Conservation (phyloP, 164 flowering plant species). For the Liriodendron chinense region DNA sequence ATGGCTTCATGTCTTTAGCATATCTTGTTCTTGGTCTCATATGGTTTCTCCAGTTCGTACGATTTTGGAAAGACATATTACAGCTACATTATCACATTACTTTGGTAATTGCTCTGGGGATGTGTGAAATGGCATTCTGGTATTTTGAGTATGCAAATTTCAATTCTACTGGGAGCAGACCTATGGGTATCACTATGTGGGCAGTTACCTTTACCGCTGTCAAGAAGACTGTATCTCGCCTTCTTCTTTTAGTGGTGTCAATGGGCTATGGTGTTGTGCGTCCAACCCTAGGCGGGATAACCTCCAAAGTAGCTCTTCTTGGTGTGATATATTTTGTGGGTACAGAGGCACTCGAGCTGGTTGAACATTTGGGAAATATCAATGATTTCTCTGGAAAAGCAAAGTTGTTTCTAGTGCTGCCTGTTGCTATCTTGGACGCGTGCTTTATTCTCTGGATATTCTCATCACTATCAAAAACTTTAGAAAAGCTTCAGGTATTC, state of each 20-base stretch:
- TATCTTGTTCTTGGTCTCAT: slow-evolving; percentile 70
- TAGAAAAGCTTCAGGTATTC: slow-evolving; percentile 69
- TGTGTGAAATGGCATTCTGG: slow-evolving; percentile 92
- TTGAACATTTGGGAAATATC: slow-evolving; percentile 75
- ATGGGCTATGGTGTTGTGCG: slow-evolving; percentile 86
- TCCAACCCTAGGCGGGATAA: slow-evolving; percentile 81
- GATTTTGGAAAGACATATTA: slow-evolving; percentile 69
- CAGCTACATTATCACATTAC: slow-evolving; percentile 74
- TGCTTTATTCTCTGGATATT: slow-evolving; percentile 82
- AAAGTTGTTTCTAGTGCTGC: slow-evolving; percentile 63
- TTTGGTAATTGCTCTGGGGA: slow-evolving; percentile 80
- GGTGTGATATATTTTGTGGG: slow-evolving; percentile 63
- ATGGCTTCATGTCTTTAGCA: slow-evolving; percentile 77
- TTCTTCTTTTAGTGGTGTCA: slow-evolving; percentile 75
- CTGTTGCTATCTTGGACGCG: slow-evolving; percentile 69
- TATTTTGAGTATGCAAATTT: slow-evolving; percentile 78
- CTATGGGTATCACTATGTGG: slow-evolving; percentile 76
- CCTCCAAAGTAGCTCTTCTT: slow-evolving; percentile 61
- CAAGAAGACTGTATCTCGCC: slow-evolving; percentile 82
- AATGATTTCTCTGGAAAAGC: slow-evolving; percentile 77
- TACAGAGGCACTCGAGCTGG: slow-evolving; percentile 74
- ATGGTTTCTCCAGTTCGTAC: slow-evolving; percentile 76
- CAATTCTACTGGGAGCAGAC: slow-evolving; percentile 76
- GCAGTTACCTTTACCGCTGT: slow-evolving; percentile 70
- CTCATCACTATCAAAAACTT: slow-evolving; percentile 68